A percentile compares a stretch with the other conserved stretches of the same genome.
phyloP scores from a whole-genome alignment of 163 green algal species.

The Scenedesmus sp. region DNA sequence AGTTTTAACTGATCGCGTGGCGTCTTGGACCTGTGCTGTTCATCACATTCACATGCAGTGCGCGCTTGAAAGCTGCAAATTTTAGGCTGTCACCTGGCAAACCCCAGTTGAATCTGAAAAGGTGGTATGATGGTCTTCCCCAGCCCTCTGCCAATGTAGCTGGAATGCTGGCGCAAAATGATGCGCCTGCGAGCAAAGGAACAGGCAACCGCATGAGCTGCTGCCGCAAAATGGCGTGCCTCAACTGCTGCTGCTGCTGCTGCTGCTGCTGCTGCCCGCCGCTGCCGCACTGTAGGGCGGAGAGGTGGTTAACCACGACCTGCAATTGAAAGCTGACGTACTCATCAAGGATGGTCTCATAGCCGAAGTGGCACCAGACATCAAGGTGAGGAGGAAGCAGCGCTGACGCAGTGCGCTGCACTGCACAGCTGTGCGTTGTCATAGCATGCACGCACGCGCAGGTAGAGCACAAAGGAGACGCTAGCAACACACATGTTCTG shows the following conservation, averaged over 20 bases:
- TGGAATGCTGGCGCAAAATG: no score
- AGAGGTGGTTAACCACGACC: conserved; percentile 93
- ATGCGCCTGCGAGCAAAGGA: not conserved
- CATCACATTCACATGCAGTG: not conserved
- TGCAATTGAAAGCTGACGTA: conserved; percentile 81
- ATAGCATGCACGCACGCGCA: not conserved
- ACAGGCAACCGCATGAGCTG: not conserved
- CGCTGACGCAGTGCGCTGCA: not conserved
- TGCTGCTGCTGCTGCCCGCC: not conserved
- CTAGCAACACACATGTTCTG: not conserved
- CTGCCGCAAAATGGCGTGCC: not conserved
- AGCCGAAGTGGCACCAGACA: conserved; percentile 66
- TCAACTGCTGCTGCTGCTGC: not conserved
- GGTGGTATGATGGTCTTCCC: not conserved
- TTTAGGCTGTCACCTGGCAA: not conserved
- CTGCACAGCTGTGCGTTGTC: not conserved
- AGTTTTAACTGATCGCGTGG: no score
- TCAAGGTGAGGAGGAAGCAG: conserved; percentile 67
- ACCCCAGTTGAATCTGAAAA: not conserved
- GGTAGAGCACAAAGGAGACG: not conserved
- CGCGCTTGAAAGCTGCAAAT: not conserved
- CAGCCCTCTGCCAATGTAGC: not conserved
- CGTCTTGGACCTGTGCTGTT: no score
- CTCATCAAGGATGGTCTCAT: conserved; percentile 87
- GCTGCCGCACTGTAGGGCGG: conserved; percentile 78